Evolutionary conservation across 2,329 filamentous ascomycete genomes (phyloP), one percentile per base, ranked within the genome.

Genomic region (Paracorniculantispora psalliotae): DNA sequence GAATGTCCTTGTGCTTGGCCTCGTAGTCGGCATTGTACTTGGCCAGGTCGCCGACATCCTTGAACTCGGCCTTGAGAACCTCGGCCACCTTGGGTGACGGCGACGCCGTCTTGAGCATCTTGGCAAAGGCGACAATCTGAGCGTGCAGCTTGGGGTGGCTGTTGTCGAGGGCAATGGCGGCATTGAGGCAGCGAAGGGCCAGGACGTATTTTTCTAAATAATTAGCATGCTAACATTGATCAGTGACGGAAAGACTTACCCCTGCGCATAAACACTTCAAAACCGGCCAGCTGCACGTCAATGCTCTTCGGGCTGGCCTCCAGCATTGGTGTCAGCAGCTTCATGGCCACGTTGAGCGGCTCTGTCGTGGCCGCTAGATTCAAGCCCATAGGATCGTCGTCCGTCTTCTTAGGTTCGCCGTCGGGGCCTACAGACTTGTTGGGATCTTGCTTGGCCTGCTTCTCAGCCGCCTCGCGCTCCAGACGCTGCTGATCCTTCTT

Each of bases 261-360:
- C 77, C 88, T 83, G 69, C 92, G 83, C 61, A 96, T 80, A 70
- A 91, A 92, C 19, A 99, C 88, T 75, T 97, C 92, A 67, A 97
- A 97, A 5, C 92, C 94, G 55, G 88, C 84, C 64, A 87, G 81
- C 74, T 99, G 94, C 23, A 84, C 90, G 62, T 94, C 86, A 50
- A 96, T 83, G 69, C 86, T 90, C 76, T 89, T 85, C 2, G 92
- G 88, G 68, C 87, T 92, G 68, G 87, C 88, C 71, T 96, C 88
- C 61, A 99, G 80, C 66, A 99, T 78, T 3, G 90, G 92, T 17
- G 75, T 79, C 59, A 99, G 73, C 71, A 94, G 96, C 72, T 93
- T 96, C 79, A 91, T 89, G 3, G 91, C 91, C 67, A 94, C 92
- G 50, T 86, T 87, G 47, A 99, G 76, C 9, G 94, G 93, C 59